These are phyloP conservation scores for Wickerhamomyces alni DNA, from an alignment of 805 yeast genomes.

Conservation along the genomic window DNA sequence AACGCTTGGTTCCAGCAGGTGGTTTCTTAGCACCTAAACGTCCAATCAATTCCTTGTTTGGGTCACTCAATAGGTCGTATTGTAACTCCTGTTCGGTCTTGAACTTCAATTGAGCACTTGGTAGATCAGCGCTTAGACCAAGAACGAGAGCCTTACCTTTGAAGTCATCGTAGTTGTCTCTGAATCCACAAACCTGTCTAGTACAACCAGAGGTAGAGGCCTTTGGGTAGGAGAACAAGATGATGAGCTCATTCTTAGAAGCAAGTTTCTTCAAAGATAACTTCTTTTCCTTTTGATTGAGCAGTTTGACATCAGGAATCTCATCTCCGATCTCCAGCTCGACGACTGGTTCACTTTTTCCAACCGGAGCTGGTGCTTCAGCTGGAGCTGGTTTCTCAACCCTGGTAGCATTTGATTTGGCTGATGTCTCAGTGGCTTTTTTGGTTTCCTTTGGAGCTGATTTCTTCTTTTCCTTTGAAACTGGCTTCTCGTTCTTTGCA, in stretches of 20 bases:
- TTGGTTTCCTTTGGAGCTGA: no score
- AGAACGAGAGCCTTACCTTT: constrained; percentile 52
- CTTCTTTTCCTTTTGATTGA: constrained; percentile 65
- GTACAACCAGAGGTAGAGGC: constrained; percentile 98
- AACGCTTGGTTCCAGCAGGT: constrained; percentile 72
- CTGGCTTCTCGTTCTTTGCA: no score
- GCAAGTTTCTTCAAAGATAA: constrained; percentile 42
- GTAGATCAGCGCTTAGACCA: constrained; percentile 83
- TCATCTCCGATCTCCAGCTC: constrained; percentile 49
- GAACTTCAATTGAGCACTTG: constrained; percentile 71
- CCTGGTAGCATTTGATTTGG: no score
- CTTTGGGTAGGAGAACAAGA: constrained; percentile 76
- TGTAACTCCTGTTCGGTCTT: constrained; percentile 67
- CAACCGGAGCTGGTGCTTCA: no score
- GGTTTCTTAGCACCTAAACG: constrained; percentile 77
- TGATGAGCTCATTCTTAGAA: constrained; percentile 36
- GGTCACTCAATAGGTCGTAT: constrained; percentile 73
- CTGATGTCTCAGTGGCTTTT: no score
- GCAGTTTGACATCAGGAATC: constrained; percentile 57
- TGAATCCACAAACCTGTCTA: constrained; percentile 86
- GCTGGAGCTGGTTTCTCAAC: no score
- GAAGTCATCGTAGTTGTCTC: constrained; percentile 55
- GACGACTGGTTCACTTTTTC: not conserved
- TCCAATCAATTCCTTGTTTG: constrained; percentile 60
- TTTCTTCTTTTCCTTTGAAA: not conserved